Base-by-base conservation (phyloP, 106 monocot species). In the Amphibolis antarctica region DNA sequence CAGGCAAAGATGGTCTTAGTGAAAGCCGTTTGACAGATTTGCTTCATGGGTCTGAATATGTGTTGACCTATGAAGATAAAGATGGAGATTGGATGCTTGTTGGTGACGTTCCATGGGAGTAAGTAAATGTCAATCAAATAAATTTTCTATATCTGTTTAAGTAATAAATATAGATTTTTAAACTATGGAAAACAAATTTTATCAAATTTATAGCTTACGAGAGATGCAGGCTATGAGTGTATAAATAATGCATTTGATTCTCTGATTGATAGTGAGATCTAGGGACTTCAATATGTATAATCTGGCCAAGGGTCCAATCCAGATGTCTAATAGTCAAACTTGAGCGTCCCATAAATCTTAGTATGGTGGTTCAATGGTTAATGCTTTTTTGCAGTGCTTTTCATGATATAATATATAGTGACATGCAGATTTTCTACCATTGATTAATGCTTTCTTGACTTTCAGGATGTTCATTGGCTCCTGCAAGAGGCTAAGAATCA, bases 1-100 rank as follows among this genome's bases (percentile, higher is more conserved):
- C 50, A 15, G 36, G 29, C 9, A 75, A 62, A 43, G 75, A 75
- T 62, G 71, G 64, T 9, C 51, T 66, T 6, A 74, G 65, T 43
- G 77, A 77, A 47, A 77, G 65, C 46, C 46, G 66, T 15, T 66
- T 77, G 55, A 60, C 59, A 28, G 81, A 77, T 66, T 63, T 84
- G 28, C 56, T 67, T 59, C 75, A 76, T 42, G 79, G 71, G 50
- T 83, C 79, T 53, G 74, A 69, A 52, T 73, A 64, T 47, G 75
- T 76, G 9, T 62, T 80, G 18, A 78, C 80, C 30, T 87, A 83
- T 43, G 86, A 87, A 70, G 86, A 87, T 55, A 87, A 83, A 51
- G 86, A 87, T 69, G 86, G 83, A 15, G 86, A 87, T 43, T 87
- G 80, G 86, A 79, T 87, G 83, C 76, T 80, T 62, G 71, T 80